Percentiles rank a stretch among this genome's conserved stretches.
Evolutionary conservation across 306 rosid species (phyloP).

Genomic region (Prinsepia uniflora): DNA sequence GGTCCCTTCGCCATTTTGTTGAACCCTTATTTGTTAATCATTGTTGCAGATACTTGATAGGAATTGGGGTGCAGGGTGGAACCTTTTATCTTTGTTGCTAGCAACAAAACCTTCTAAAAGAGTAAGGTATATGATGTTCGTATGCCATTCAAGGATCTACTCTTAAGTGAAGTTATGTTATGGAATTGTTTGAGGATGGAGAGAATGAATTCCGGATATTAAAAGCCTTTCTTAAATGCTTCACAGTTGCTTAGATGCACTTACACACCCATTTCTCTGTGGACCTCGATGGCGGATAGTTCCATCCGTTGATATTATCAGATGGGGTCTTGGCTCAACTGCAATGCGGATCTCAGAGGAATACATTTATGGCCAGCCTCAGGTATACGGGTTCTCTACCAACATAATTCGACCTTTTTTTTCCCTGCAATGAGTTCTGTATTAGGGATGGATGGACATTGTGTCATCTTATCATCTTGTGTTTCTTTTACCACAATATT

Average conservation of each 20-base stretch:
- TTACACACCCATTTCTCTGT: conserved; percentile 94
- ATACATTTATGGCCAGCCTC: conserved; percentile 83
- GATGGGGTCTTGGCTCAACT: conserved; percentile 99
- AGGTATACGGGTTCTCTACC: conserved; percentile 44
- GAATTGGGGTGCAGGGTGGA: conserved; percentile 99
- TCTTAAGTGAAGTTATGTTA: conserved; percentile 21
- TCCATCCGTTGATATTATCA: conserved; percentile 76
- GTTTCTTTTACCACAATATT: too few relatives aligned
- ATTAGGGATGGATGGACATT: too few relatives aligned
- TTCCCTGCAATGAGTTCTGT: not conserved
- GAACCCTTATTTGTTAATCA: conserved; percentile 20
- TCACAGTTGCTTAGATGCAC: conserved; percentile 93
- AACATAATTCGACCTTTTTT: not conserved
- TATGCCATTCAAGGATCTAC: conserved; percentile 14
- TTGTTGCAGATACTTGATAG: conserved; percentile 88
- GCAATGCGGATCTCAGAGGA: conserved; percentile 84
- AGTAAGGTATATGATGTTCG: conserved; percentile 49
- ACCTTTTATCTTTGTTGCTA: conserved; percentile 81
- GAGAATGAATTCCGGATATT: conserved; percentile 4
- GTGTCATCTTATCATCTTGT: not conserved
- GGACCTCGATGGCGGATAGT: conserved; percentile 97
- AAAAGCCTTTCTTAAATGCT: conserved; percentile 18
- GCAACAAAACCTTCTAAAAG: conserved; percentile 75
- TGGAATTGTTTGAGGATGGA: not conserved
- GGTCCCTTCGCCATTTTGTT: conserved; percentile 20